phyloP scores from a whole-genome alignment of 306 rosid genomes.

The Castanea mollissima region DNA sequence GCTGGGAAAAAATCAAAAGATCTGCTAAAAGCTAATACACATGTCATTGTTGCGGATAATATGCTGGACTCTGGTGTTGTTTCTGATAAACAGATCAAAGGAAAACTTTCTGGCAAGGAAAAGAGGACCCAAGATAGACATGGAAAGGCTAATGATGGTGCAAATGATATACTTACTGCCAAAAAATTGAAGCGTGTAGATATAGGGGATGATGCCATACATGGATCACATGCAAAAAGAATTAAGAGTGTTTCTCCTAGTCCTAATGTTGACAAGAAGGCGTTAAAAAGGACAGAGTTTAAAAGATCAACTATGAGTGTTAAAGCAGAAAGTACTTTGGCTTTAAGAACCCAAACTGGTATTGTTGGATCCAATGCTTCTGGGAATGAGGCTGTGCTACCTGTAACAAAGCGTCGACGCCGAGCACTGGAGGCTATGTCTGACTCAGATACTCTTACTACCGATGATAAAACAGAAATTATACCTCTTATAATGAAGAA shows the following conservation, averaged over 20 bases:
- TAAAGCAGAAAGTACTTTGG: conserved; percentile 53
- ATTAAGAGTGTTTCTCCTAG: conserved; percentile 40
- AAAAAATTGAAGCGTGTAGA: conserved; percentile 60
- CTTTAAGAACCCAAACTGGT: conserved; percentile 40
- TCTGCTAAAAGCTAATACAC: conserved; percentile 30
- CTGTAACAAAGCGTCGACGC: conserved; percentile 44
- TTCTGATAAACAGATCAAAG: conserved; percentile 36
- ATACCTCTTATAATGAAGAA: conserved; percentile 34
- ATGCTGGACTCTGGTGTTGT: conserved; percentile 25
- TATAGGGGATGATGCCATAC: conserved; percentile 34
- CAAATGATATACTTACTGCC: conserved; percentile 52
- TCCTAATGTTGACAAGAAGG: conserved; percentile 43
- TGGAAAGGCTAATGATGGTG: conserved; percentile 43
- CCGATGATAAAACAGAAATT: conserved; percentile 47
- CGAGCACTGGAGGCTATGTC: conserved; percentile 52
- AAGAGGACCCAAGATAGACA: conserved; percentile 49
- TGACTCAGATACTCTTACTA: conserved; percentile 44
- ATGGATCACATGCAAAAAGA: conserved; percentile 41
- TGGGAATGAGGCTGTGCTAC: conserved; percentile 49
- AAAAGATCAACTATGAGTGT: conserved; percentile 45
- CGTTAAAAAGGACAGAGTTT: conserved; percentile 41
- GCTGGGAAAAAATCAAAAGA: conserved; percentile 51
- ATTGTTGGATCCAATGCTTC: conserved; percentile 39
- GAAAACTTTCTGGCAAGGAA: conserved; percentile 33
- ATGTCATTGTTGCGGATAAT: conserved; percentile 38